Evolutionary conservation across 2,329 filamentous ascomycete species (phyloP).

Genomic region (Ceratocystis huliohia): DNA sequence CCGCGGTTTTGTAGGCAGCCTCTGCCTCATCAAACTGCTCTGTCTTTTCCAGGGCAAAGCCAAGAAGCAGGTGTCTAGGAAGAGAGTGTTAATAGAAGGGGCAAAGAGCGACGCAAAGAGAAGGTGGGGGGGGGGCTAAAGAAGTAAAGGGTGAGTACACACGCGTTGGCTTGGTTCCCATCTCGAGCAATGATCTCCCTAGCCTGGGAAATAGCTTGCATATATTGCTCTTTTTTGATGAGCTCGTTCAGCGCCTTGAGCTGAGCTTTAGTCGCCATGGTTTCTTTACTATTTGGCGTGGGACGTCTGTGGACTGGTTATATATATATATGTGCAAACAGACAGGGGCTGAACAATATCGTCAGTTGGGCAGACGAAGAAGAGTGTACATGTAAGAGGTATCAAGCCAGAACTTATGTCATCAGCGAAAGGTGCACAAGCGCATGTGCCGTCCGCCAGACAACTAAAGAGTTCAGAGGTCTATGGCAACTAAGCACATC

Average conservation of each 20-base stretch:
- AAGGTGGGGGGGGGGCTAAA: neutral
- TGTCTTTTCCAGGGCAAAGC: constrained; percentile 70
- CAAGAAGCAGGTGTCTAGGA: constrained; percentile 55
- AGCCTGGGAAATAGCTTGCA: constrained; percentile 58
- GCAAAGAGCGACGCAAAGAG: neutral
- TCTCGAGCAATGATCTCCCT: constrained; percentile 59
- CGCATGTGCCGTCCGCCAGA: neutral
- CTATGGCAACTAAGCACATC: neutral
- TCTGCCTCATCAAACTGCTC: constrained; percentile 61
- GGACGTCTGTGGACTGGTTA: neutral
- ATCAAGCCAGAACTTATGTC: neutral
- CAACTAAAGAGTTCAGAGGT: neutral
- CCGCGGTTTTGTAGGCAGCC: constrained; percentile 59
- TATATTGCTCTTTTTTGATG: constrained; percentile 66
- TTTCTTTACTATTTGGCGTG: neutral
- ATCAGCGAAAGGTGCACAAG: neutral
- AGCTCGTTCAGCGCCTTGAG: constrained; percentile 72
- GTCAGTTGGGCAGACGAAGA: no score
- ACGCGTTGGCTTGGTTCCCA: constrained; percentile 70
- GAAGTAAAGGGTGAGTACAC: constrained; percentile 26
- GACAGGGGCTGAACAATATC: neutral
- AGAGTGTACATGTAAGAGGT: neutral
- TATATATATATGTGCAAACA: neutral
- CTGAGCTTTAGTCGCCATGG: constrained; percentile 53
- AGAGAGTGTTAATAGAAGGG: neutral